Percentiles rank a stretch among this genome's conserved stretches.
Conservation (phyloP, 495 filamentous ascomycete genomes). For the Aspergillus nidulans region DNA sequence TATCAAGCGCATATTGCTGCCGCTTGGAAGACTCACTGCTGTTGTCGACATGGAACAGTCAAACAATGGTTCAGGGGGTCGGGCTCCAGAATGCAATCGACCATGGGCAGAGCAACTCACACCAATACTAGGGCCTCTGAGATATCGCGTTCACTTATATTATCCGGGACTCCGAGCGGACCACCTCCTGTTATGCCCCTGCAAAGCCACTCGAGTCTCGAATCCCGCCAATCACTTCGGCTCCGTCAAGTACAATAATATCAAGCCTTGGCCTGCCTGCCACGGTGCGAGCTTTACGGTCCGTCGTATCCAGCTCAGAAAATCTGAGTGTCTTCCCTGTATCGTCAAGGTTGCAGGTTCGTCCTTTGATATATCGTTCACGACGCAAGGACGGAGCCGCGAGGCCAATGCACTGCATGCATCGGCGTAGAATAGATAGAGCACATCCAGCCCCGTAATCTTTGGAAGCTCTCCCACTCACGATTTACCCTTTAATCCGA, state of each 20-base stretch:
- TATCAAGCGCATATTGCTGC: background rate
- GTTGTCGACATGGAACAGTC: background rate
- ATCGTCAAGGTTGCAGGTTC: background rate
- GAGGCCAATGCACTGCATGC: conserved; percentile 1
- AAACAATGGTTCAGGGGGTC: background rate
- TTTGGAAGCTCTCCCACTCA: background rate
- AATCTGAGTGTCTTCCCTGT: background rate
- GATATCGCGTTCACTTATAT: no score
- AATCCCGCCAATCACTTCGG: background rate
- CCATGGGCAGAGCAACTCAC: no score
- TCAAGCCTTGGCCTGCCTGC: background rate
- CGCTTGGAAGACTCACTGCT: no score
- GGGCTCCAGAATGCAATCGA: no score
- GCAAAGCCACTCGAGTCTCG: background rate
- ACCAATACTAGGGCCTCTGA: no score
- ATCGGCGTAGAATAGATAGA: background rate
- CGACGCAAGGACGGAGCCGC: conserved; percentile 6
- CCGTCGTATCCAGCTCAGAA: background rate
- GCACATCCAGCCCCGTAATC: background rate
- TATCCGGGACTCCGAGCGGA: background rate
- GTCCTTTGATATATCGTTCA: background rate
- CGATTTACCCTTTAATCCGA: background rate
- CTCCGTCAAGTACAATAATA: background rate
- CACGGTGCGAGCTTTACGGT: background rate
- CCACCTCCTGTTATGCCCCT: background rate